Percentiles rank a stretch among this genome's conserved stretches.
Conservation (phyloP, 2,329 filamentous ascomycete species). For the Talaromyces sp. region DNA sequence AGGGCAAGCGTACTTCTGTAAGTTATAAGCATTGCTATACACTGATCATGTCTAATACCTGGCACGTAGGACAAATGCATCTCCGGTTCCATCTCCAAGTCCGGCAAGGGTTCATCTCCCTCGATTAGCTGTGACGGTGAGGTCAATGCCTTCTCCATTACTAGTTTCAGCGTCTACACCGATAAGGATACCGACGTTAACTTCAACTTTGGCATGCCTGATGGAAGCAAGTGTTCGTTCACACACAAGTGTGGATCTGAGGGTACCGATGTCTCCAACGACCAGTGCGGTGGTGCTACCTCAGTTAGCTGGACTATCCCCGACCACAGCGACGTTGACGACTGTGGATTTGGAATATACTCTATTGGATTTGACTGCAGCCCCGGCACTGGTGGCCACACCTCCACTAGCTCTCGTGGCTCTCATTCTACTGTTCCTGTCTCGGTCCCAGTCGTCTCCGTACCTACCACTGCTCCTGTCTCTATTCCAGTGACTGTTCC, state of each 20-base stretch:
- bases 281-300: constrained; percentile 87
- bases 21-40: not conserved
- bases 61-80: constrained; percentile 58
- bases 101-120: constrained; percentile 43
- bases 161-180: constrained; percentile 67
- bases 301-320: constrained; percentile 69
- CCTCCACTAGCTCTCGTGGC: not conserved
- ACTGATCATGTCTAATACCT: constrained; percentile 19
- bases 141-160: constrained; percentile 68
- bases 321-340: constrained; percentile 52
- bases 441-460: not conserved
- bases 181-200: constrained; percentile 76
- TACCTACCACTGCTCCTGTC: not conserved
- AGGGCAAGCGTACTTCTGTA: constrained; percentile 10
- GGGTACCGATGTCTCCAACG: constrained; percentile 72
- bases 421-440: not conserved
- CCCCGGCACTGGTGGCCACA: constrained; percentile 20
- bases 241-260: constrained; percentile 62
- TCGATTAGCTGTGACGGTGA: constrained; percentile 57
- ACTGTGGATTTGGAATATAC: constrained; percentile 71
- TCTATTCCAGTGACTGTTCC: not conserved
- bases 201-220: constrained; percentile 83
- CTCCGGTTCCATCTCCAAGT: constrained; percentile 48
- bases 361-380: constrained; percentile 72
- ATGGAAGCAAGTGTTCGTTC: constrained; percentile 79